These are phyloP conservation scores for Nakazawaea ishiwadae DNA, from an alignment of 805 yeast genomes.

Conservation along the genomic window DNA sequence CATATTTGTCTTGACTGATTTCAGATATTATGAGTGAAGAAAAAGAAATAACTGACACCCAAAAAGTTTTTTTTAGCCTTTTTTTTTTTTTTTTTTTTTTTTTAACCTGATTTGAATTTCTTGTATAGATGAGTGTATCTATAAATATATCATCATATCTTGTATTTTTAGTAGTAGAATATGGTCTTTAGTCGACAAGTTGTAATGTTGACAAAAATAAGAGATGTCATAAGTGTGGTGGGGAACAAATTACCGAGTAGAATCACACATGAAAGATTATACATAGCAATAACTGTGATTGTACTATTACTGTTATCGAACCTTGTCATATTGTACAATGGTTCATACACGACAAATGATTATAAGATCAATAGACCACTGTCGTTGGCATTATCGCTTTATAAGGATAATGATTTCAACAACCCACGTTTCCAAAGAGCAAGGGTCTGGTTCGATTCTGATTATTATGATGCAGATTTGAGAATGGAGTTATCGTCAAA, in stretches of 20 bases:
- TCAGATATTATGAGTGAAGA: slow-evolving; percentile 85
- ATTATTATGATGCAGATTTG: slow-evolving; percentile 1
- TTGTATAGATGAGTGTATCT: too few relatives aligned
- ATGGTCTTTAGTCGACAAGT: too few relatives aligned
- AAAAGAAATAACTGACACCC: too few relatives aligned
- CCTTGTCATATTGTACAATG: neutral
- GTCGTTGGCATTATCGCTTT: neutral
- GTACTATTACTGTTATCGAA: neutral
- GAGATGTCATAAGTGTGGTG: neutral
- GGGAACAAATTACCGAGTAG: neutral
- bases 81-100: too few relatives aligned
- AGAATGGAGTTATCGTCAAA: neutral
- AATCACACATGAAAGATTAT: neutral
- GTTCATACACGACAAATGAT: neutral
- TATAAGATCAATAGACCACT: neutral
- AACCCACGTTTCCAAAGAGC: slow-evolving; percentile 9
- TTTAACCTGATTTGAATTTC: too few relatives aligned
- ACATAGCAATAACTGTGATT: neutral
- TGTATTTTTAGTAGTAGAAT: too few relatives aligned
- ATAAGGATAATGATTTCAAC: slow-evolving; percentile 1
- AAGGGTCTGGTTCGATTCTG: slow-evolving; percentile 2
- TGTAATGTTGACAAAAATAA: too few relatives aligned
- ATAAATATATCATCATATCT: too few relatives aligned
- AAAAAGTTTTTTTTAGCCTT: slow-evolving; percentile 13
- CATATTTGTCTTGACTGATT: slow-evolving; percentile 69